Evolutionary conservation across 768 basidiomycete species (phyloP).

Genomic region (Suillus discolor): DNA sequence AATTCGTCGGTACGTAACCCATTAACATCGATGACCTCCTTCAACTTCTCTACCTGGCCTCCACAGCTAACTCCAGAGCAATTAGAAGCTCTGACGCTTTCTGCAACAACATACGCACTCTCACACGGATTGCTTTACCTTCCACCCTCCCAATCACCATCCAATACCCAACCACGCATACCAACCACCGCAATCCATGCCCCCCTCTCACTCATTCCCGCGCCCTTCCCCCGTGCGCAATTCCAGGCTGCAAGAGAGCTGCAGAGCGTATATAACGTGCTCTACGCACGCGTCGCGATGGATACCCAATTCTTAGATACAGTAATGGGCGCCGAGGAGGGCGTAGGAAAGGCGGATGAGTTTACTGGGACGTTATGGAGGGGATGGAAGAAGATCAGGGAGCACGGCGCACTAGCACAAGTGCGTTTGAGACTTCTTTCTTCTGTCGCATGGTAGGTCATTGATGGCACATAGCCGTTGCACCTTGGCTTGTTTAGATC

Average conservation of each 20-base stretch:
- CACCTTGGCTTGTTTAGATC: constrained; percentile 93
- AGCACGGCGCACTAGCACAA: constrained; percentile 57
- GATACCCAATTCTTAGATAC: constrained; percentile 80
- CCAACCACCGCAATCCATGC: constrained; percentile 86
- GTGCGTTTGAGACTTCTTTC: constrained; percentile 33
- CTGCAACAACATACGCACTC: constrained; percentile 82
- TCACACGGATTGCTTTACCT: constrained; percentile 86
- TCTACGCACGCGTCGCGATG: constrained; percentile 84
- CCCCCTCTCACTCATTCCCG: constrained; percentile 85
- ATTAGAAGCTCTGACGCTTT: constrained; percentile 56
- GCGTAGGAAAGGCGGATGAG: constrained; percentile 81
- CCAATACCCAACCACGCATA: constrained; percentile 41
- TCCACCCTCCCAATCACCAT: constrained; percentile 45
- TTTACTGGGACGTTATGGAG: constrained; percentile 88
- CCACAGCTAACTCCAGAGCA: constrained; percentile 64
- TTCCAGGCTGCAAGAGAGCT: constrained; percentile 68
- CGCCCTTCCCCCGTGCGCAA: constrained; percentile 76
- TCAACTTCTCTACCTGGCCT: constrained; percentile 71
- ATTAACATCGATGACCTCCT: constrained; percentile 29
- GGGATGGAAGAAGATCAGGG: constrained; percentile 78
- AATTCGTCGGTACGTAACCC: background rate
- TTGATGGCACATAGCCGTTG: constrained; percentile 53
- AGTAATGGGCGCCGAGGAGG: constrained; percentile 78
- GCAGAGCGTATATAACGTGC: constrained; percentile 78
- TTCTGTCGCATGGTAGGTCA: background rate